Percentiles rank a stretch among this genome's conserved stretches.
Conservation (phyloP, 148 eudicot species). For the Amaranthus hypochondriacus region DNA sequence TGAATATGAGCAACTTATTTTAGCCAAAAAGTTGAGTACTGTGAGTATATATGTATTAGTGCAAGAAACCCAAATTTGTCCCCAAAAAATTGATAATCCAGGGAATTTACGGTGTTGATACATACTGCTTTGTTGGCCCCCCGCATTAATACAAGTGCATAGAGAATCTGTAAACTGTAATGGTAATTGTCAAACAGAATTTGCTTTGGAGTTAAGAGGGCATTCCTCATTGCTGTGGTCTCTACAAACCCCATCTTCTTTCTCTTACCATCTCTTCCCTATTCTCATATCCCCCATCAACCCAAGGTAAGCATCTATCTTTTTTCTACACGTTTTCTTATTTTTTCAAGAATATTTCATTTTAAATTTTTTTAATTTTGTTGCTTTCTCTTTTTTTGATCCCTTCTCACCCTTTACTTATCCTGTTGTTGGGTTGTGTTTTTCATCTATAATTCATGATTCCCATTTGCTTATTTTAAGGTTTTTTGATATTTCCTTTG, state of each 20-base stretch:
- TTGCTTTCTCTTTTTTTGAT: not conserved
- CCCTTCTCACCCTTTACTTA: conserved; percentile 9
- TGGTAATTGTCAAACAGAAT: not conserved
- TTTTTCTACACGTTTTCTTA: not conserved
- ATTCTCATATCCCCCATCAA: conserved; percentile 12
- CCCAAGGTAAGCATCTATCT: conserved; percentile 27
- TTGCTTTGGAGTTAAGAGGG: not conserved
- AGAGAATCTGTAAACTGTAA: conserved; percentile 17
- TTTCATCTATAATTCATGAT: conserved; percentile 17
- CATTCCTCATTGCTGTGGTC: not conserved
- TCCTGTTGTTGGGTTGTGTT: not conserved
- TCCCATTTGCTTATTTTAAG: conserved; percentile 22
- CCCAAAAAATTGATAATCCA: too few relatives aligned
- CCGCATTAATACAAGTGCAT: conserved; percentile 18
- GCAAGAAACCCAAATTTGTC: too few relatives aligned
- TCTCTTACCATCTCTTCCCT: not conserved
- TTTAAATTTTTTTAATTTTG: not conserved
- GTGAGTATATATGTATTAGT: too few relatives aligned
- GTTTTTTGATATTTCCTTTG: not conserved
- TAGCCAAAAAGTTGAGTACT: too few relatives aligned
- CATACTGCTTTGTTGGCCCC: conserved; percentile 7
- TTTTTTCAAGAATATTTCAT: not conserved
- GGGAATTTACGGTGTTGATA: conserved; percentile 16
- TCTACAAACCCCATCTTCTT: conserved; percentile 17
- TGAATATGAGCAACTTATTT: too few relatives aligned